A percentile compares a stretch with the other conserved stretches of the same genome.
These are phyloP conservation scores for Ailanthus altissimus DNA, from an alignment of 345 rosid species.

Conservation along the genomic window DNA sequence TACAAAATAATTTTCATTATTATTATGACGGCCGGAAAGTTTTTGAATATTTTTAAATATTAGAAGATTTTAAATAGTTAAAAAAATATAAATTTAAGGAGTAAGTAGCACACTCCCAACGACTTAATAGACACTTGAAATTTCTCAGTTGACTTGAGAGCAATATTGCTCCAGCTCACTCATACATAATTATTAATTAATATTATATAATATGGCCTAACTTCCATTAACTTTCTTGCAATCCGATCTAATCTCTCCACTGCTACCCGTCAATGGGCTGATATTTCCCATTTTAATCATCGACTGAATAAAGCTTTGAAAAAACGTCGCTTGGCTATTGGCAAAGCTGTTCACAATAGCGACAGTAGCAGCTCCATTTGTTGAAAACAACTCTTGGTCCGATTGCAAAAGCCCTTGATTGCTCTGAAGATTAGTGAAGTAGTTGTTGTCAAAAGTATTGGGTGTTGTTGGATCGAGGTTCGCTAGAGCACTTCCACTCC, in stretches of 20 bases:
- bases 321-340: slow-evolving; percentile 33
- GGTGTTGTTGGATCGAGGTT: slow-evolving; percentile 45
- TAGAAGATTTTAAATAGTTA: no score
- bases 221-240: slow-evolving; percentile 46
- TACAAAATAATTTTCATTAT: no score
- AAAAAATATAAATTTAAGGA: no score
- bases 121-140: no score
- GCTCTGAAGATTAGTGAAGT: slow-evolving; percentile 42
- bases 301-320: slow-evolving; percentile 39
- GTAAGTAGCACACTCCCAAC: no score
- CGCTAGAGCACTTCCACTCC: slow-evolving; percentile 19
- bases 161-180: no score
- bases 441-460: slow-evolving; percentile 42
- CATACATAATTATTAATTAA: no score
- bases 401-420: slow-evolving; percentile 43
- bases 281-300: slow-evolving; percentile 54
- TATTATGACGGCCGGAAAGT: no score
- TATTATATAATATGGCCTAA: no score
- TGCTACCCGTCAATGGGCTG: slow-evolving; percentile 41
- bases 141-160: no score
- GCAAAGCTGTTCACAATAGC: slow-evolving; percentile 39
- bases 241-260: slow-evolving; percentile 42
- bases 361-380: slow-evolving; percentile 26
- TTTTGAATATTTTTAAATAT: no score
- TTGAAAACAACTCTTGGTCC: slow-evolving; percentile 48